Evolutionary conservation across 2,329 filamentous ascomycete species (phyloP).

Genomic region (Harringtonia lauricola): DNA sequence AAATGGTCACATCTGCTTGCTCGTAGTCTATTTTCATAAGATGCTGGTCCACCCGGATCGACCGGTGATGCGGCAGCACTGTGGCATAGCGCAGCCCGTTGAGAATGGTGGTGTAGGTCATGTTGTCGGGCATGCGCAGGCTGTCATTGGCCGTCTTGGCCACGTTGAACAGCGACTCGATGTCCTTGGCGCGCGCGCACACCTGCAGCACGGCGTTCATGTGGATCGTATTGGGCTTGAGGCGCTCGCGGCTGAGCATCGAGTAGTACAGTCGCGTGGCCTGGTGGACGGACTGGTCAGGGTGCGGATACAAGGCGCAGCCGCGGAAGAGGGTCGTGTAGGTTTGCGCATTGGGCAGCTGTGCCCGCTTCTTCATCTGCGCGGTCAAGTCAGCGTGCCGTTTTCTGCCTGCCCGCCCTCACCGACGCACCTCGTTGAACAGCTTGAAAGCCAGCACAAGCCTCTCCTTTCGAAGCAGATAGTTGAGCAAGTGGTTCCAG

Average conservation of each 20-base stretch:
- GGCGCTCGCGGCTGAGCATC: conserved; percentile 51
- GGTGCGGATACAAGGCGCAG: conserved; percentile 49
- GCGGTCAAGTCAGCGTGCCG: neutral
- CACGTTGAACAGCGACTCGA: conserved; percentile 73
- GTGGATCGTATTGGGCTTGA: conserved; percentile 69
- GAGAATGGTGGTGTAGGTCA: conserved; percentile 76
- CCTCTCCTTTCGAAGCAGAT: conserved; percentile 50
- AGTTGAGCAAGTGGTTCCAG: conserved; percentile 80
- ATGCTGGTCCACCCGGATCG: conserved; percentile 2
- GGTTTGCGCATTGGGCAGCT: conserved; percentile 70
- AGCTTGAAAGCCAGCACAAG: conserved; percentile 60
- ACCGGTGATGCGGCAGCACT: conserved; percentile 17
- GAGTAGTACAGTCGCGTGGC: conserved; percentile 69
- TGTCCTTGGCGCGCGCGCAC: conserved; percentile 61
- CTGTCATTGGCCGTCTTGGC: conserved; percentile 59
- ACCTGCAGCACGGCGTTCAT: conserved; percentile 81
- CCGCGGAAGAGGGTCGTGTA: conserved; percentile 77
- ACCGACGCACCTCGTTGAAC: conserved; percentile 67
- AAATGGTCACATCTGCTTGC: conserved; percentile 36
- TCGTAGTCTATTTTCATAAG: conserved; percentile 6
- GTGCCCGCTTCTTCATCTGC: conserved; percentile 89
- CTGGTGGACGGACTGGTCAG: conserved; percentile 49
- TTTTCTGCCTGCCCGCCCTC: neutral
- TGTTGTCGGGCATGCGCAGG: conserved; percentile 49
- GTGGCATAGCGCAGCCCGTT: conserved; percentile 54